phyloP scores from a whole-genome alignment of 1,284 basidiomycete genomes.

The Cryptococcus maquisensis region DNA sequence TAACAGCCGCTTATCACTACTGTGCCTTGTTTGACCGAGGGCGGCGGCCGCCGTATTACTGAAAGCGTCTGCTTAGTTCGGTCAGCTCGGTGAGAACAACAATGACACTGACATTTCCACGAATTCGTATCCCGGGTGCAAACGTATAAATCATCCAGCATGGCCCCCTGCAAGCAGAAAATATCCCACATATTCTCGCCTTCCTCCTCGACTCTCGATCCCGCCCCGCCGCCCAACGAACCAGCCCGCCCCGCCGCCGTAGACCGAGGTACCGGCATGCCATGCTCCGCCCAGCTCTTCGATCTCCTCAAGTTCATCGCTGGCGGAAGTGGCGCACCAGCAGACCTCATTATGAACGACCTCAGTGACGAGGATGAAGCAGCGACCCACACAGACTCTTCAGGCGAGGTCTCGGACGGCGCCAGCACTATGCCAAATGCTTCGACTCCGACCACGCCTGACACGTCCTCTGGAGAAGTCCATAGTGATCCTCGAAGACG shows the following conservation, averaged over 20 bases:
- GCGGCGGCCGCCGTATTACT: neutral
- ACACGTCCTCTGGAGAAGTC: neutral
- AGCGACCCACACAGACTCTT: too few species aligned
- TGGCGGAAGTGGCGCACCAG: constrained; percentile 7
- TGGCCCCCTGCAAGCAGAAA: neutral
- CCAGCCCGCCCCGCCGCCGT: neutral
- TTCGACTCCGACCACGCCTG: too few species aligned
- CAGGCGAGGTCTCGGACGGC: constrained; percentile 5
- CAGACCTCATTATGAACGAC: constrained; percentile 10
- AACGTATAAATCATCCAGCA: too few species aligned
- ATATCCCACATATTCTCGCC: neutral
- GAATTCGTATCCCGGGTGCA: too few species aligned
- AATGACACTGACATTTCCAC: too few species aligned
- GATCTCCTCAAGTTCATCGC: constrained; percentile 40
- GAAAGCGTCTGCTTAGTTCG: neutral
- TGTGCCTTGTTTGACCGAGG: neutral
- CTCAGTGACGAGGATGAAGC: constrained; percentile 17
- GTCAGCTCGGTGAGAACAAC: too few species aligned
- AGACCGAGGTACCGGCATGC: constrained; percentile 3
- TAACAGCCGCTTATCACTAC: neutral
- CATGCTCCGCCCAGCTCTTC: constrained; percentile 28
- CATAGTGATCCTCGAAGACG: constrained; percentile 6
- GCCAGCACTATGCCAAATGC: neutral
- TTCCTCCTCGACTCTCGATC: neutral
- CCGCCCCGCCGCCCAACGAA: neutral